Percentiles rank a stretch among this genome's conserved stretches.
phyloP scores from a whole-genome alignment of 2,329 filamentous ascomycete genomes.

The Chaetomiaceae sp. region DNA sequence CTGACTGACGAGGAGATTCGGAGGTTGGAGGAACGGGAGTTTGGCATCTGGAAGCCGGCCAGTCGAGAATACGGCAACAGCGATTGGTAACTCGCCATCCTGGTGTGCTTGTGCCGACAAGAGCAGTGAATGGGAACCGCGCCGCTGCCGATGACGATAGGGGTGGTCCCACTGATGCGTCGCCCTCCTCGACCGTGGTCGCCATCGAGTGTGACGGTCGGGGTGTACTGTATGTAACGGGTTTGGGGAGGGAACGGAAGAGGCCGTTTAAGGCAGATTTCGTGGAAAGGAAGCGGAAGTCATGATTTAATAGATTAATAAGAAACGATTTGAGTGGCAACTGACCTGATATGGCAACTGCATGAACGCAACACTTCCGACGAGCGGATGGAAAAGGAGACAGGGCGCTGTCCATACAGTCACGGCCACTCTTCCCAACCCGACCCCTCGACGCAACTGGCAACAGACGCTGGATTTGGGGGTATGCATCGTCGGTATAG shows the following conservation, averaged over 20 bases:
- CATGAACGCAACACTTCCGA: too few species aligned
- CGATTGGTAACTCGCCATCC: neutral
- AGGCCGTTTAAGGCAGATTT: too few species aligned
- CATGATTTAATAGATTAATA: too few species aligned
- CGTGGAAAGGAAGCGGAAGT: too few species aligned
- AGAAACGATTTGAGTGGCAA: too few species aligned
- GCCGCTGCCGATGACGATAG: neutral
- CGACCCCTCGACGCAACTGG: too few species aligned
- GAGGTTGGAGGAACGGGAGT: neutral
- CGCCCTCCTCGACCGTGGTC: neutral
- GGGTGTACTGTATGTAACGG: neutral
- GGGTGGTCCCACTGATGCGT: neutral
- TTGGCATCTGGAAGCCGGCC: neutral
- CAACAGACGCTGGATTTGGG: too few species aligned
- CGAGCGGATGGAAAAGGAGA: too few species aligned
- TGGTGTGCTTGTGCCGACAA: neutral
- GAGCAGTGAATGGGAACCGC: neutral
- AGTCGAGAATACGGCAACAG: neutral
- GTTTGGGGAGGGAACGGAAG: neutral
- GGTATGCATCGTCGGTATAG: too few species aligned
- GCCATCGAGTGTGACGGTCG: neutral
- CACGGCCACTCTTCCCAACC: too few species aligned
- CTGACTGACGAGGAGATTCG: conserved; percentile 14
- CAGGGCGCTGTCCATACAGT: too few species aligned
- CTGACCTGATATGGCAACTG: too few species aligned